These are phyloP conservation scores for Aureobasidium mangrovei DNA, from an alignment of 2,329 filamentous ascomycete species.

Conservation along the genomic window DNA sequence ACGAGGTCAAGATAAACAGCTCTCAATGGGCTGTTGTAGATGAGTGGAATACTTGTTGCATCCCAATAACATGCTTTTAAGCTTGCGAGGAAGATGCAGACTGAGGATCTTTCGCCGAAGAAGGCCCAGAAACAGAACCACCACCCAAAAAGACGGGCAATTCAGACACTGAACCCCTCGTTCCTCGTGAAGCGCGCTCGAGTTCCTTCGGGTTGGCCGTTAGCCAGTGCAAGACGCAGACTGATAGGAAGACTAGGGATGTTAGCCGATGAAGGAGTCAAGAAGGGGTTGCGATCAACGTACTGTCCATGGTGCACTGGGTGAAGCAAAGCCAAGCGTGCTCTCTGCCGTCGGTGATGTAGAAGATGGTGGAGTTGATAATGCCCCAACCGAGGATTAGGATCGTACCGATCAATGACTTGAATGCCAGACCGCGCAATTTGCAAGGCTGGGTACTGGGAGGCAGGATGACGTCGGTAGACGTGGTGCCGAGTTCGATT, in stretches of 20 bases:
- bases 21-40: no score
- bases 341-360: constrained; percentile 26
- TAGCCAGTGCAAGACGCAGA: constrained; percentile 11
- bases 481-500: background rate
- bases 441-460: constrained; percentile 3
- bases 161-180: background rate
- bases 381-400: constrained; percentile 33
- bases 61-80: background rate
- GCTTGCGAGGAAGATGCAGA: background rate
- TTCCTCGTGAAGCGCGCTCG: background rate
- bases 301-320: constrained; percentile 34
- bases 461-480: background rate
- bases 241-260: constrained; percentile 6
- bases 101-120: background rate
- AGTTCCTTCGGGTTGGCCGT: constrained; percentile 6
- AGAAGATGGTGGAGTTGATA: constrained; percentile 29
- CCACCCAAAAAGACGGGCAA: constrained; percentile 4
- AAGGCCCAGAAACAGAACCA: background rate
- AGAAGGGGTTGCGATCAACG: constrained; percentile 11
- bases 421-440: constrained; percentile 32
- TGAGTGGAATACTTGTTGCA: no score
- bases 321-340: constrained; percentile 34
- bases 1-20: no score
- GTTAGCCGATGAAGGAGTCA: background rate
- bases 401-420: constrained; percentile 30